Evolutionary conservation across 768 basidiomycete genomes (phyloP).

Genomic region (Suillus plorans): DNA sequence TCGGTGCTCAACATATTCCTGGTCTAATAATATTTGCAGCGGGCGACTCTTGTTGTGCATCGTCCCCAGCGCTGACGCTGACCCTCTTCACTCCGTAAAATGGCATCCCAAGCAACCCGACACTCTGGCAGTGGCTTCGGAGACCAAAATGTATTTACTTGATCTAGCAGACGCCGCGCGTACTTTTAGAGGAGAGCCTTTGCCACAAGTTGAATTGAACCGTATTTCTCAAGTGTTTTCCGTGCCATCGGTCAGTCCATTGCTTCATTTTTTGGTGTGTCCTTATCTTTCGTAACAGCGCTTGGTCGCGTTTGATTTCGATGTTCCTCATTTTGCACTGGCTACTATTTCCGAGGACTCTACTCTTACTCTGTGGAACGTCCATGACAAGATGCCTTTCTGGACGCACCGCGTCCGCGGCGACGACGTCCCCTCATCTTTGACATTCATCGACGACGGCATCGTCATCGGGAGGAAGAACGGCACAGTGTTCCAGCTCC

Average conservation of each 20-base stretch:
- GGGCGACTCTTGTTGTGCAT: constrained; percentile 71
- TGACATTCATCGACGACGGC: constrained; percentile 86
- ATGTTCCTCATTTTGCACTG: constrained; percentile 71
- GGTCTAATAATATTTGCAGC: constrained; percentile 36
- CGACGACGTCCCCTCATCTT: constrained; percentile 77
- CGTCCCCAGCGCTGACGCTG: constrained; percentile 52
- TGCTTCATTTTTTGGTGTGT: background rate
- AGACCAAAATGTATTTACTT: constrained; percentile 71
- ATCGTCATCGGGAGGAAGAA: constrained; percentile 82
- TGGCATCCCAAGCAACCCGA: constrained; percentile 86
- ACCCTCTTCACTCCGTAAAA: constrained; percentile 78
- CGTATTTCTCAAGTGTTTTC: constrained; percentile 69
- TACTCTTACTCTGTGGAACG: constrained; percentile 79
- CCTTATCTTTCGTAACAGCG: constrained; percentile 44
- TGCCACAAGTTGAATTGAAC: constrained; percentile 67
- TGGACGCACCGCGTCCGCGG: constrained; percentile 75
- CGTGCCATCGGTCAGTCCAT: constrained; percentile 63
- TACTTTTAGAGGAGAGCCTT: constrained; percentile 60
- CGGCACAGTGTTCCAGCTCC: constrained; percentile 80
- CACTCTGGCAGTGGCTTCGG: constrained; percentile 80
- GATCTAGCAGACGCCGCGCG: constrained; percentile 66
- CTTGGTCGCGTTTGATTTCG: constrained; percentile 84
- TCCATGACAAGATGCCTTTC: constrained; percentile 74
- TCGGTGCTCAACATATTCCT: constrained; percentile 16
- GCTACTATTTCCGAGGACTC: constrained; percentile 84